Base-by-base conservation (phyloP, 2,329 filamentous ascomycete genomes). In the Scedosporium dehoogii region DNA sequence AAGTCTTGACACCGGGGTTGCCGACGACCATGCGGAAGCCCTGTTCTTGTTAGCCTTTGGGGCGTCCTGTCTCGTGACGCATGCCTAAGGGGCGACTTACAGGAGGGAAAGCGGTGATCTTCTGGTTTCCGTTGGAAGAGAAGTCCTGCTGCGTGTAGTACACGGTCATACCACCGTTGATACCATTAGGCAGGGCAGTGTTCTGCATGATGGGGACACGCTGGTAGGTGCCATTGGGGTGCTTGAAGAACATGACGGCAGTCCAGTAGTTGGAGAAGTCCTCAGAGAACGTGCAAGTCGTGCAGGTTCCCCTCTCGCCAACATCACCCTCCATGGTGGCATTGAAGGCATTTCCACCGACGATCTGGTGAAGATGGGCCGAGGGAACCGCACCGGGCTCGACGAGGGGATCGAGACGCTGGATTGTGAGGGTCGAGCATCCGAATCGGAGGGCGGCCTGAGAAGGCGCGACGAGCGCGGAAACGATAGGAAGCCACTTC, bases 341-440 rank as follows among this genome's bases (percentile, higher is more conserved):
- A 62, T 79, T 79, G 72, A 79, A 79, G 4, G 76, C 75, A 65
- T 79, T 60, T 4, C 77, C 78, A 67, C 85, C 84, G 61, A 83
- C 79, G 64, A 87, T 80, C 55, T 81, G 83, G 68, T 87, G 85
- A 10, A 85, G 76, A 74, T 87, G 84, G 23, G 73, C 71, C 4
- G 82, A 79, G 3, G 83, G 81, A 29, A 80, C 76, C 3, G 64
- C 63, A 2, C 83, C 84, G 5, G 74, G 74, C 42, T 75, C 74
- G 61, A 76, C 74, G 14, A 76, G 66, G 3, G 74, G 74, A 48
- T 76, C 74, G 3, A 76, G 69, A 21, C 74, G 73, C 63, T 70
- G 67, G 61, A 83, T 71, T 59, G 81, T 81, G 65, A 80, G 74
- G 66, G 76, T 75, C 51, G 79, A 82, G 68, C 78, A 81, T 70